A percentile compares a stretch with the other conserved stretches of the same genome.
phyloP scores from a whole-genome alignment of 2,329 filamentous ascomycete genomes.

The Aspergillus neotritici region DNA sequence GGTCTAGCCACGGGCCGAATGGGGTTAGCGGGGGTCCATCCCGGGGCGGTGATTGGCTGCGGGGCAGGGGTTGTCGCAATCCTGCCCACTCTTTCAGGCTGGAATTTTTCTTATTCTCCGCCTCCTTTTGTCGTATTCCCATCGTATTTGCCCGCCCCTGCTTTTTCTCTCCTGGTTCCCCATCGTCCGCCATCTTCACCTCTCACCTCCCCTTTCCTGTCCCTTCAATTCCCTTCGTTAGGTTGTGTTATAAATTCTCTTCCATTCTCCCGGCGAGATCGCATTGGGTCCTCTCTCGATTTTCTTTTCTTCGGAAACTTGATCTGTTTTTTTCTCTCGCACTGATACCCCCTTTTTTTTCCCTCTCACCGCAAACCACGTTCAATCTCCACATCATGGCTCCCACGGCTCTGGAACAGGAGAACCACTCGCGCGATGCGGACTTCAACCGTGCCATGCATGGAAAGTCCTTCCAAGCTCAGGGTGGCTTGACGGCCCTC shows the following conservation, averaged over 20 bases:
- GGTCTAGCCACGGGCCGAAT: not conserved
- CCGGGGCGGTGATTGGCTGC: constrained; percentile 14
- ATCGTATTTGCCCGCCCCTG: too few species aligned
- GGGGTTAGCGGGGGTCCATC: constrained; percentile 6
- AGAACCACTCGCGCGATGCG: constrained; percentile 80
- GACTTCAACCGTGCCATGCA: constrained; percentile 88
- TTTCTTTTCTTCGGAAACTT: too few species aligned
- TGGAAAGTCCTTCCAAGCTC: constrained; percentile 62
- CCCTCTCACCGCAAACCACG: constrained; percentile 10
- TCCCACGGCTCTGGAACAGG: constrained; percentile 62
- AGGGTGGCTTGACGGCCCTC: constrained; percentile 75
- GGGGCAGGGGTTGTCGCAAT: constrained; percentile 11
- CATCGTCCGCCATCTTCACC: not conserved
- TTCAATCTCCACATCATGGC: constrained; percentile 42
- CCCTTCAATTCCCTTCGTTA: constrained; percentile 8
- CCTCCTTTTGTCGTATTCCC: too few species aligned
- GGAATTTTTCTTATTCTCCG: constrained; percentile 1
- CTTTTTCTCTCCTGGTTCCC: too few species aligned
- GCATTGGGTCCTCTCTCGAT: too few species aligned
- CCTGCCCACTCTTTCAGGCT: constrained; percentile 19
- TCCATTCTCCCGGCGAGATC: constrained; percentile 6
- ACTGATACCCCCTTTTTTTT: constrained; percentile 15
- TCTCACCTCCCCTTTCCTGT: constrained; percentile 7
- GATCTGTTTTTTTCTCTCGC: not conserved
- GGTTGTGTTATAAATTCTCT: constrained; percentile 2